A percentile compares a stretch with the other conserved stretches of the same genome.
Evolutionary conservation across 176 grass and related monocot species (phyloP).

Genomic region (Tuctoria greenei): DNA sequence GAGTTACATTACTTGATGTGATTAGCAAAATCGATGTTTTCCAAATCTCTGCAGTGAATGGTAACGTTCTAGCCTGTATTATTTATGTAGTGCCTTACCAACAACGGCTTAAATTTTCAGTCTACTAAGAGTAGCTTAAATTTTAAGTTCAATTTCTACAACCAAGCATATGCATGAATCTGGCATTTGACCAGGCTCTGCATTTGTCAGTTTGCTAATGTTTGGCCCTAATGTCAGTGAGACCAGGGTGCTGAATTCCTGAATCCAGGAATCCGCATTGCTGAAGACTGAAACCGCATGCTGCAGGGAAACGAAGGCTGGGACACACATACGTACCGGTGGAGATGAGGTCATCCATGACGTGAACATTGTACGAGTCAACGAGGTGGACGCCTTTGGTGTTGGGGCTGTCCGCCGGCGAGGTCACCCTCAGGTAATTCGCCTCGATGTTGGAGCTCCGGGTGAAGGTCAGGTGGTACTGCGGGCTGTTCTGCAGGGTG

Average conservation of each 20-base stretch:
- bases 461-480: slow-evolving; percentile 66
- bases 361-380: slow-evolving; percentile 46
- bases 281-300: not conserved
- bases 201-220: too few species aligned
- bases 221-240: not conserved
- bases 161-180: too few species aligned
- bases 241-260: not conserved
- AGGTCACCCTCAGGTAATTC: slow-evolving; percentile 51
- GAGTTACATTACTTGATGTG: not conserved
- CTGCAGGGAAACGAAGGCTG: not conserved
- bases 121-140: not conserved
- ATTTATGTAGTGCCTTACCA: not conserved
- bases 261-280: not conserved
- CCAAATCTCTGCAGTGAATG: not conserved
- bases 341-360: slow-evolving; percentile 52
- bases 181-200: too few species aligned
- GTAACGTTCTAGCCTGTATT: too few species aligned
- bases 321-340: slow-evolving; percentile 31
- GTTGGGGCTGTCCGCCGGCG: slow-evolving; percentile 67
- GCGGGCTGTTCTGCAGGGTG: slow-evolving; percentile 59
- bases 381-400: slow-evolving; percentile 71
- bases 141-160: not conserved
- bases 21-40: too few species aligned
- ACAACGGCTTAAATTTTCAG: not conserved
- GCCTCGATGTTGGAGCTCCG: slow-evolving; percentile 50